Evolutionary conservation across 73 alveolate genomes (phyloP).

Genomic region (Symbiodinium pilosum): DNA sequence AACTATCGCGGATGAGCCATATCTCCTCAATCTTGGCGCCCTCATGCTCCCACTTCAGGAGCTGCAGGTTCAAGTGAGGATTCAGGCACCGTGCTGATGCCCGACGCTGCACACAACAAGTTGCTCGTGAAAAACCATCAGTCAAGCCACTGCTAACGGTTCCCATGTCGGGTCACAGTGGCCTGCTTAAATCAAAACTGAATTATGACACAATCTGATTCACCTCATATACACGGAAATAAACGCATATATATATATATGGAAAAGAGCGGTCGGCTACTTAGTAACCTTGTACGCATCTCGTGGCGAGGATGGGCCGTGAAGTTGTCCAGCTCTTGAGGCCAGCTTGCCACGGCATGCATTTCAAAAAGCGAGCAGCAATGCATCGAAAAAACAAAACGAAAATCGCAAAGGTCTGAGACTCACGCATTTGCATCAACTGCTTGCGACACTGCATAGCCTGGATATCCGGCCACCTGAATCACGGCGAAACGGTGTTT

Average conservation of each 20-base stretch:
- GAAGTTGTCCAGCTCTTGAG: too few species aligned
- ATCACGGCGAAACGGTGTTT: not conserved
- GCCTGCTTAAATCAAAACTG: not conserved
- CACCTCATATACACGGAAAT: not conserved
- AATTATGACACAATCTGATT: not conserved
- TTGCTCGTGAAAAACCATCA: constrained; percentile 58
- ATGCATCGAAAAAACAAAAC: too few species aligned
- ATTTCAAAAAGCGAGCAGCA: too few species aligned
- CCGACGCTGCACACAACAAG: constrained; percentile 81
- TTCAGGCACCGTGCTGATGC: constrained; percentile 66
- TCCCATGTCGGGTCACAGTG: constrained; percentile 31
- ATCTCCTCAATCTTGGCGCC: constrained; percentile 69
- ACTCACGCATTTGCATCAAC: not conserved
- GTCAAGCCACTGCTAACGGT: constrained; percentile 87
- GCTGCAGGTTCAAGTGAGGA: constrained; percentile 68
- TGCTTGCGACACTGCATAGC: not conserved
- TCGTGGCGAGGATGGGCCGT: not conserved
- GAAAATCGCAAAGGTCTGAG: too few species aligned
- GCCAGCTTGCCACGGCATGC: too few species aligned
- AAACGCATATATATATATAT: too few species aligned
- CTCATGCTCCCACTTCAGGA: constrained; percentile 70
- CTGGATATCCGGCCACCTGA: not conserved
- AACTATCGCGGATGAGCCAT: constrained; percentile 44
- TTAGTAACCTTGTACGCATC: not conserved
- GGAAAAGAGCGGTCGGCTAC: not conserved